These are phyloP conservation scores for Noccaea bulbosa DNA, from an alignment of 345 rosid species.

Conservation along the genomic window DNA sequence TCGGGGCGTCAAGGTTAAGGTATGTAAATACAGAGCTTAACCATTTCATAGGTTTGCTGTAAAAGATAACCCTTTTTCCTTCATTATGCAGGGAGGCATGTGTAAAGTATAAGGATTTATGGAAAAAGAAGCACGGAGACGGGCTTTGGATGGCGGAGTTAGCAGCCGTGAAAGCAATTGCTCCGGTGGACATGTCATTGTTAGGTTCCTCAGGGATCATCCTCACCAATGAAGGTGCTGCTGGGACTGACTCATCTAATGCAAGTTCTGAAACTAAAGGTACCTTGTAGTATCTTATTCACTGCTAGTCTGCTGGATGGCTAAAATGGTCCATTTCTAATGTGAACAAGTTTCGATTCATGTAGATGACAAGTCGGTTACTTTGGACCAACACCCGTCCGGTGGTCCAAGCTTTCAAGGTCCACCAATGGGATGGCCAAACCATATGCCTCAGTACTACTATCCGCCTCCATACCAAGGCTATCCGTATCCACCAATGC, in stretches of 20 bases:
- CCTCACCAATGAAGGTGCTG: slow-evolving; percentile 57
- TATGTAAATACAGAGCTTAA: slow-evolving; percentile 18
- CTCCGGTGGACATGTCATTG: slow-evolving; percentile 57
- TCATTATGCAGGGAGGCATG: slow-evolving; percentile 67
- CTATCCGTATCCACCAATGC: slow-evolving; percentile 70
- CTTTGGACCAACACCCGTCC: slow-evolving; percentile 44
- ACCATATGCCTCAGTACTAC: slow-evolving; percentile 71
- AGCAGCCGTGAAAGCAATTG: slow-evolving; percentile 75
- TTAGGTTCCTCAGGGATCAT: slow-evolving; percentile 66
- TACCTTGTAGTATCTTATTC: not conserved
- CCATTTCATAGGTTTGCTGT: slow-evolving; percentile 1
- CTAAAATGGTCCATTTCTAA: not conserved
- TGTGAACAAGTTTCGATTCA: slow-evolving; percentile 1
- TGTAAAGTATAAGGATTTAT: slow-evolving; percentile 69
- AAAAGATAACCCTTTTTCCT: not conserved
- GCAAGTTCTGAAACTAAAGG: slow-evolving; percentile 51
- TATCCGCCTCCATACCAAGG: slow-evolving; percentile 77
- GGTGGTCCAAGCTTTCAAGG: slow-evolving; percentile 50
- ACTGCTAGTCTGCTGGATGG: not conserved
- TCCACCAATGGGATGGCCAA: slow-evolving; percentile 70
- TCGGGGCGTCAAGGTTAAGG: slow-evolving; percentile 84
- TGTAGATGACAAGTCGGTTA: slow-evolving; percentile 56
- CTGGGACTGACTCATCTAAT: slow-evolving; percentile 47
- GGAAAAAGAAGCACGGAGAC: slow-evolving; percentile 72
- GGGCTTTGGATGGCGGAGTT: slow-evolving; percentile 86